These are phyloP conservation scores for Camelina laxa DNA, from an alignment of 345 rosid species.

Conservation along the genomic window DNA sequence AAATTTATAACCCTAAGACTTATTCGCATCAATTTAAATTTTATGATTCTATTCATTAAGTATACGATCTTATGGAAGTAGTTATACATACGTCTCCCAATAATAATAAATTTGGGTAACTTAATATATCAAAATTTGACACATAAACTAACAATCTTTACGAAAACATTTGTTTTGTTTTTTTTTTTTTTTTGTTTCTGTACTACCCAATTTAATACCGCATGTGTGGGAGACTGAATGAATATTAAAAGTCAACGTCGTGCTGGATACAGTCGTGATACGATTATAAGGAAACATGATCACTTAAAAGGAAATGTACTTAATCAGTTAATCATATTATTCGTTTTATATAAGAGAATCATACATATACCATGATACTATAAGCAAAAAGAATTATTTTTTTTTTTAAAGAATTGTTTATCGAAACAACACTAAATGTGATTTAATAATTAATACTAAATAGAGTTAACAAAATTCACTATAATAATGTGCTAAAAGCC, in stretches of 20 bases:
- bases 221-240: slow-evolving; percentile 35
- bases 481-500: slow-evolving; percentile 4
- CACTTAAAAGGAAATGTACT: not conserved
- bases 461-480: not conserved
- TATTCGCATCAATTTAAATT: slow-evolving; percentile 3
- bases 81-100: slow-evolving; percentile 22
- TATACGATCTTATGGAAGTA: not conserved
- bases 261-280: slow-evolving; percentile 45
- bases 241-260: slow-evolving; percentile 41
- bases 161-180: slow-evolving; percentile 3
- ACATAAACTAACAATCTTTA: slow-evolving; percentile 1
- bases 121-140: not conserved
- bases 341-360: not conserved
- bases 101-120: not conserved
- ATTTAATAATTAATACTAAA: not conserved
- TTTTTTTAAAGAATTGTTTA: not conserved
- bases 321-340: slow-evolving; percentile 12
- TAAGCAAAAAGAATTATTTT: not conserved
- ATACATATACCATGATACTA: not conserved
- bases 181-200: not conserved
- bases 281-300: slow-evolving; percentile 31
- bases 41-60: not conserved
- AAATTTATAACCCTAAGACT: not conserved
- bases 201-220: slow-evolving; percentile 25
- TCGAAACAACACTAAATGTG: not conserved